A percentile compares a stretch with the other conserved stretches of the same genome.
These are phyloP conservation scores for Thozetella sp. DNA, from an alignment of 495 filamentous ascomycete genomes.

Conservation along the genomic window DNA sequence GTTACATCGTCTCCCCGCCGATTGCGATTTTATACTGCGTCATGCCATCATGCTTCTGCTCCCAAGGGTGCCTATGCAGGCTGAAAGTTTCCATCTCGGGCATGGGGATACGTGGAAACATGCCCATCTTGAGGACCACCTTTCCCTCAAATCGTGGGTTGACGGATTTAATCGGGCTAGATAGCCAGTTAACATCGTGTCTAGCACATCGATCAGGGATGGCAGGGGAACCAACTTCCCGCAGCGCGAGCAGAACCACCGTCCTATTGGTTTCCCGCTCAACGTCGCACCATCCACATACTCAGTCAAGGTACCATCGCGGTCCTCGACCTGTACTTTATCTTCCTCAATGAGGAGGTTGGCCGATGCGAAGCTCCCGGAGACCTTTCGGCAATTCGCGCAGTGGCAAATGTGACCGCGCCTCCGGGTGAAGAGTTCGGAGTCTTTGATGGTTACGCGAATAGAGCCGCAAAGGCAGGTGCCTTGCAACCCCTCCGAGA, in stretches of 20 bases:
- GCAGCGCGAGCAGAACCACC: constrained; percentile 39
- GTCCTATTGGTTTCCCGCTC: constrained; percentile 35
- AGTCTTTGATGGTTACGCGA: constrained; percentile 34
- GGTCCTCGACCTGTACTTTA: constrained; percentile 36
- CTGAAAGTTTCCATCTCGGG: constrained; percentile 40
- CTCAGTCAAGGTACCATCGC: constrained; percentile 26
- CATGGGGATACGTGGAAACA: constrained; percentile 39
- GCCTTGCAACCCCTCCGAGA: constrained; percentile 20
- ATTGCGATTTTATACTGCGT: not conserved
- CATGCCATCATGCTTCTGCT: constrained; percentile 2
- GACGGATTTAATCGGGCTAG: constrained; percentile 40
- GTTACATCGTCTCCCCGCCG: not conserved
- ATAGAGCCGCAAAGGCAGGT: constrained; percentile 39
- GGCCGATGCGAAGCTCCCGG: constrained; percentile 30
- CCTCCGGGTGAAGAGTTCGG: constrained; percentile 30
- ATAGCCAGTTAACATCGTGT: too few relatives aligned
- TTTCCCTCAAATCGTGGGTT: constrained; percentile 24
- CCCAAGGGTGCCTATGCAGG: constrained; percentile 32
- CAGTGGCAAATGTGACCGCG: constrained; percentile 38
- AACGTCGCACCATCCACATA: constrained; percentile 33
- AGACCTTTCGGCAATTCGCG: constrained; percentile 37
- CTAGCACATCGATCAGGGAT: too few relatives aligned
- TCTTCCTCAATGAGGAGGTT: constrained; percentile 40
- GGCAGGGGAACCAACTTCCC: constrained; percentile 42
- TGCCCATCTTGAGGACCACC: constrained; percentile 41